Base-by-base conservation (phyloP, 768 basidiomycete genomes). In the Omphalotus guepiniiformis region DNA sequence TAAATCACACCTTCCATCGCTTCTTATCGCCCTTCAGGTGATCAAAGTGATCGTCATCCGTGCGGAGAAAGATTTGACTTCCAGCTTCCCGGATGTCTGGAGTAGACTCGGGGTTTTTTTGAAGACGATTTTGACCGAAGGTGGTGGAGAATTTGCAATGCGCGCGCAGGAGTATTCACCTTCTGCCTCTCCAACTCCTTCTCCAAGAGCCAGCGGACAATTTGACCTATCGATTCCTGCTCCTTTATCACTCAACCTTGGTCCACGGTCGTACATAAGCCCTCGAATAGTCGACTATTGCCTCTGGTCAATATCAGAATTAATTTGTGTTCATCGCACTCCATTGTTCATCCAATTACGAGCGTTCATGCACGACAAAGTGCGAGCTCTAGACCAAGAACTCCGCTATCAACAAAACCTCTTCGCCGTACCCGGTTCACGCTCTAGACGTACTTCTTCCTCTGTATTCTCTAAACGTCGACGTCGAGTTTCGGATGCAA, bases 261-360 rank as follows among this genome's bases (percentile, higher is more conserved):
- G 25, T 9, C 28, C 7, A 2, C 56, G 50, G 42, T 47, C 57
- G 35, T 58, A 62, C 40, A 54, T 57, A 23, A 65, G 63, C 34
- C 85, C 85, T 3, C 73, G 84, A 23, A 65, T 84, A 21, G 66
- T 86, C 4, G 88, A 90, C 59, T 89, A 87, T 53, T 65, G 78
- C 7, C 67, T 83, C 1, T 88, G 86, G 86, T 88, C 87, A 3
- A 60, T 82, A 23, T 63, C 88, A 22, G 83, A 88, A 55, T 71
- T 85, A 45, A 60, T 85, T 15, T 84, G 79, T 52, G 71, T 79
- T 1, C 78, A 75, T 55, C 74, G 83, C 15, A 80, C 67, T 30
- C 85, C 86, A 1, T 69, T 90, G 23, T 65, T 76, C 43, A 64
- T 84, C 23, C 85, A 86, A 53, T 71, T 89, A 65, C 82, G 82